phyloP scores from a whole-genome alignment of 73 alveolate genomes.

The Tetrahymena borealis region DNA sequence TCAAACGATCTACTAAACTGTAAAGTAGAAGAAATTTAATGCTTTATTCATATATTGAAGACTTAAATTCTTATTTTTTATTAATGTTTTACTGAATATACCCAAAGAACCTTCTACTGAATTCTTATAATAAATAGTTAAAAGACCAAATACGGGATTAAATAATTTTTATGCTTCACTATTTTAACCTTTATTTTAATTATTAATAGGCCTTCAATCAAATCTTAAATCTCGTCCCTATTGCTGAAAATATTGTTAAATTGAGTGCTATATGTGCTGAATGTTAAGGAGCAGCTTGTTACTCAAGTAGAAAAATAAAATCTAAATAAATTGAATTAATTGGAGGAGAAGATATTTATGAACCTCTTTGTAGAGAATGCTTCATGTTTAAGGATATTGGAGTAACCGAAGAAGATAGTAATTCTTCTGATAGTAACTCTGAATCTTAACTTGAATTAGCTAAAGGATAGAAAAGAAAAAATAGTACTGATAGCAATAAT shows the following conservation, averaged over 20 bases:
- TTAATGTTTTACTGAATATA: too few species aligned
- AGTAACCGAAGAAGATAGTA: not conserved
- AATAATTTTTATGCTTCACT: too few species aligned
- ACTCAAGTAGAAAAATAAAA: constrained; percentile 70
- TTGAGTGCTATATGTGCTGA: constrained; percentile 79
- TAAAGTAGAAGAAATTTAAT: too few species aligned
- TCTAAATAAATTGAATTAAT: constrained; percentile 62
- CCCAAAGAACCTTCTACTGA: too few species aligned
- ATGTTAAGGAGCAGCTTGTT: constrained; percentile 77
- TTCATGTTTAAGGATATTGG: constrained; percentile 23
- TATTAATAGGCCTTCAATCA: constrained; percentile 66
- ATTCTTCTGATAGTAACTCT: not conserved
- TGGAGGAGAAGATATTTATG: constrained; percentile 92
- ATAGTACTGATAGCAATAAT: too few species aligned
- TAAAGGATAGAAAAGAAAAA: too few species aligned
- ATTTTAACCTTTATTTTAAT: not conserved
- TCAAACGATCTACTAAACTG: too few species aligned
- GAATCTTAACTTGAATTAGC: too few species aligned
- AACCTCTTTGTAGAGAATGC: constrained; percentile 94
- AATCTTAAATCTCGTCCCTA: constrained; percentile 72
- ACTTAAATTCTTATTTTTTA: too few species aligned
- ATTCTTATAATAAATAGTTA: too few species aligned
- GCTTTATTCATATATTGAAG: too few species aligned
- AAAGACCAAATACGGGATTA: too few species aligned
- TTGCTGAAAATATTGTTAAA: constrained; percentile 83